A percentile compares a stretch with the other conserved stretches of the same genome.
Conservation (phyloP, 768 basidiomycete species). For the Russula sp. region DNA sequence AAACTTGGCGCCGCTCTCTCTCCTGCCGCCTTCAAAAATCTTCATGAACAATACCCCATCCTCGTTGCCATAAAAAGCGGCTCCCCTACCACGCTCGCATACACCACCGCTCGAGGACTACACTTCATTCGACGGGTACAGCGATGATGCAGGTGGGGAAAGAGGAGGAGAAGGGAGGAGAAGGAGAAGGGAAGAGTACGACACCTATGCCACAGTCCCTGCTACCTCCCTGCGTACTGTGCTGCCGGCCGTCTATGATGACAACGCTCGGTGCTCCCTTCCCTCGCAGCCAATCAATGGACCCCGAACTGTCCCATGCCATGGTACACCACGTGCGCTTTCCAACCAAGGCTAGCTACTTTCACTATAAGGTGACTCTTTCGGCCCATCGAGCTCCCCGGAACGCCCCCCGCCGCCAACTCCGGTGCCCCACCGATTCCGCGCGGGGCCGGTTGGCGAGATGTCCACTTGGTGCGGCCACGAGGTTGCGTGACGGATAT, state of each 20-base stretch:
- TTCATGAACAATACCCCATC: neutral
- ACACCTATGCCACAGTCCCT: conserved; percentile 25
- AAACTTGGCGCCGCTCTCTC: neutral
- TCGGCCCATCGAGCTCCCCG: conserved; percentile 7
- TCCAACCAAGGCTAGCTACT: conserved; percentile 17
- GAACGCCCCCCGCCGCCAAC: neutral
- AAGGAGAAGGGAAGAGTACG: conserved; percentile 9
- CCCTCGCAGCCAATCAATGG: conserved; percentile 56
- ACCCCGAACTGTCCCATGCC: conserved; percentile 36
- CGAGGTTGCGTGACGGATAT: neutral
- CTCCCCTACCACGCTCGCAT: neutral
- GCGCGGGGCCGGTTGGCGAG: conserved; percentile 6
- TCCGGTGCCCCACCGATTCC: conserved; percentile 1
- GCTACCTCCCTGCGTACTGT: conserved; percentile 33
- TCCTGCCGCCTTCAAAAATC: conserved; percentile 1
- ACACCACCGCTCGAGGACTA: neutral
- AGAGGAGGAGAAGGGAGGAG: conserved; percentile 14
- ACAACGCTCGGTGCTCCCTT: conserved; percentile 80
- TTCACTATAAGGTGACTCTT: conserved; percentile 8
- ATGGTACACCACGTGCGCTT: conserved; percentile 40
- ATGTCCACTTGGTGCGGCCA: neutral
- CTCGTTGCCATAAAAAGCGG: neutral
- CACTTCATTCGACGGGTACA: neutral
- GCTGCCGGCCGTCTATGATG: conserved; percentile 37
- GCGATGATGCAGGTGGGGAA: conserved; percentile 16